These are phyloP conservation scores for Boletus tylopilopsis DNA, from an alignment of 768 basidiomycete species.

Conservation along the genomic window DNA sequence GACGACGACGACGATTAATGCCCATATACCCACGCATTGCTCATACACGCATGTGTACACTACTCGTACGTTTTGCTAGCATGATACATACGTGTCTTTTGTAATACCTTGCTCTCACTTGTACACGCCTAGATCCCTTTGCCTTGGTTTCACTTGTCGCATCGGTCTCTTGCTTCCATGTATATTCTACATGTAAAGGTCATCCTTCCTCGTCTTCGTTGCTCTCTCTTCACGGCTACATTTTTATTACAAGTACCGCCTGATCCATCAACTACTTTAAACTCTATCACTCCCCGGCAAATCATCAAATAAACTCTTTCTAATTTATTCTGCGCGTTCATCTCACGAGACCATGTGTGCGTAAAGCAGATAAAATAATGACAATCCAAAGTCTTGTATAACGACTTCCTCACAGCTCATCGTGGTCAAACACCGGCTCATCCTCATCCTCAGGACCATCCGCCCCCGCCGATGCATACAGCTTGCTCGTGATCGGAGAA, in stretches of 20 bases:
- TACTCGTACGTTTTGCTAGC: too few species aligned
- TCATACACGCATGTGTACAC: constrained; percentile 5
- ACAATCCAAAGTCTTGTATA: constrained; percentile 2
- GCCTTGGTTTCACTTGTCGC: background rate
- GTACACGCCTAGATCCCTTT: background rate
- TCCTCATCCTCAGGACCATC: constrained; percentile 38
- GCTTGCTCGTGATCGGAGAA: constrained; percentile 82
- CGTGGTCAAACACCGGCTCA: constrained; percentile 44
- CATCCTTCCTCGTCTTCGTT: background rate
- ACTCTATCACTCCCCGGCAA: background rate
- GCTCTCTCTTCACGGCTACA: background rate
- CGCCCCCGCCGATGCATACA: constrained; percentile 51
- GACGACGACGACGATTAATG: constrained; percentile 20
- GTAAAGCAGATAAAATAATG: constrained; percentile 7
- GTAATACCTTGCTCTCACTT: constrained; percentile 1
- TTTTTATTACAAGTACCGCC: background rate
- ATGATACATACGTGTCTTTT: constrained; percentile 8
- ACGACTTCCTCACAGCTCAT: constrained; percentile 42
- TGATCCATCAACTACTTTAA: background rate
- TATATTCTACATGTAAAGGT: constrained; percentile 1
- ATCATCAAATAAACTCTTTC: too few species aligned
- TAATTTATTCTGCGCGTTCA: too few species aligned
- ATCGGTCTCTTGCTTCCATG: background rate
- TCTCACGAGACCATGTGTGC: background rate
- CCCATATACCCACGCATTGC: constrained; percentile 12